Evolutionary conservation across 2,329 filamentous ascomycete species (phyloP), one percentile per base, ranked within the genome.

Genomic region (Nemania sp.): DNA sequence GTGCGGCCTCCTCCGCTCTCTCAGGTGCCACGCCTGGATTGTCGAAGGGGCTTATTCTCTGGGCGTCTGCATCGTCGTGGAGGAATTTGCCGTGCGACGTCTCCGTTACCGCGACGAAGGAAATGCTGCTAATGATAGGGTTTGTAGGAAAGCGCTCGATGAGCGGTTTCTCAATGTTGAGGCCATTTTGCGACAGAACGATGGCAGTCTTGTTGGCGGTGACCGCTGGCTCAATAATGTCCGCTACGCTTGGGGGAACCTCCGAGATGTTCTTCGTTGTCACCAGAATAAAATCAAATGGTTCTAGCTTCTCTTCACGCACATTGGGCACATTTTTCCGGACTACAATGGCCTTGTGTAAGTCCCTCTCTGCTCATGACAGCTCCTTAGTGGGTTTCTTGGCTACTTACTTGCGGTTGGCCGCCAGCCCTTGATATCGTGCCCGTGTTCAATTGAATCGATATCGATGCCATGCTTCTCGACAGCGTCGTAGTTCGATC

Each of bases 81-180:
- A 76, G 64, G 46, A 86, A 77, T 9, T 70, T 61, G 2, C 80
- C 82, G 0, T 71, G 73, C 0, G 64, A 60, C 0, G 64, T 68
- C 60, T 85, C 80, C 3, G 75, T 75, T 2, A 78, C 75, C 22
- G 80, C 78, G 49, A 80, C 82, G 45, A 79, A 69, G 2, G 74
- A 76, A 7, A 85, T 73, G 3, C 80, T 80, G 3, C 77, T 80
- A 1, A 86, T 70, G 6, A 84, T 62, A 0, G 76, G 65, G 54
- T 81, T 84, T 3, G 64, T 53, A 0, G 82, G 81, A 61, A 83
- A 84, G 0, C 69, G 66, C 0, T 63, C 51, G 15, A 80, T 63
- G 17, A 86, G 63, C 0, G 81, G 80, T 36, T 73, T 76, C 58
- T 86, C 81, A 56, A 86, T 86, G 61, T 85, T 83, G n/a, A 86